phyloP scores from a whole-genome alignment of 2,329 filamentous ascomycete genomes.

The Fusarium nanum region DNA sequence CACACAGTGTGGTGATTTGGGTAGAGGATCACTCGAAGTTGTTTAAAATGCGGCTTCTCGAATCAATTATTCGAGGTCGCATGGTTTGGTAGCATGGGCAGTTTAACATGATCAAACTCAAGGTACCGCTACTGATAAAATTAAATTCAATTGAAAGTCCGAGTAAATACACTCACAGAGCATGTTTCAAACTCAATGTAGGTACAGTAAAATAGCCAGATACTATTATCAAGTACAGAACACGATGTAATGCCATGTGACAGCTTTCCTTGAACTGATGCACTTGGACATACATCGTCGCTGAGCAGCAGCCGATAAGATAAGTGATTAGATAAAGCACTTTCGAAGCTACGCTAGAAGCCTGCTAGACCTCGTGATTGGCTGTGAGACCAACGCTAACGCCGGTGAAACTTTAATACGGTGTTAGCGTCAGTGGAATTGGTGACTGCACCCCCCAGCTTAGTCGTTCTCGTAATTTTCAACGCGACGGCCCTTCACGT shows the following conservation, averaged over 20 bases:
- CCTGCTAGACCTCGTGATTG: constrained; percentile 1
- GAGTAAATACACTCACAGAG: background rate
- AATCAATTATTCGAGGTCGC: background rate
- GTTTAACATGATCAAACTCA: background rate
- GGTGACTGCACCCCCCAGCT: constrained; percentile 55
- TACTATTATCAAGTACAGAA: background rate
- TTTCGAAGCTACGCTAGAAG: background rate
- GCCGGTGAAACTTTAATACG: constrained; percentile 53
- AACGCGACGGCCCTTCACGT: constrained; percentile 49
- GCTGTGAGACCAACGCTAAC: constrained; percentile 17
- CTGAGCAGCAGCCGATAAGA: constrained; percentile 23
- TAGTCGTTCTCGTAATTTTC: constrained; percentile 55
- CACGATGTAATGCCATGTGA: background rate
- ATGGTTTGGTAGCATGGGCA: background rate
- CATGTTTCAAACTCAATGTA: background rate
- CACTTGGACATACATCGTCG: background rate
- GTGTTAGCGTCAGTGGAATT: constrained; percentile 57
- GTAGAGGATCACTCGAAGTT: background rate
- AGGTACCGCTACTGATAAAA: background rate
- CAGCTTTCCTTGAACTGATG: background rate
- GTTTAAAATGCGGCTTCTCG: background rate
- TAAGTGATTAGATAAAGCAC: constrained; percentile 27
- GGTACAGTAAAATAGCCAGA: background rate
- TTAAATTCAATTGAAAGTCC: background rate
- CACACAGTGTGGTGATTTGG: background rate